Conservation (phyloP, 192 early-diverging fungal genomes). For the Linnemannia elongata region DNA sequence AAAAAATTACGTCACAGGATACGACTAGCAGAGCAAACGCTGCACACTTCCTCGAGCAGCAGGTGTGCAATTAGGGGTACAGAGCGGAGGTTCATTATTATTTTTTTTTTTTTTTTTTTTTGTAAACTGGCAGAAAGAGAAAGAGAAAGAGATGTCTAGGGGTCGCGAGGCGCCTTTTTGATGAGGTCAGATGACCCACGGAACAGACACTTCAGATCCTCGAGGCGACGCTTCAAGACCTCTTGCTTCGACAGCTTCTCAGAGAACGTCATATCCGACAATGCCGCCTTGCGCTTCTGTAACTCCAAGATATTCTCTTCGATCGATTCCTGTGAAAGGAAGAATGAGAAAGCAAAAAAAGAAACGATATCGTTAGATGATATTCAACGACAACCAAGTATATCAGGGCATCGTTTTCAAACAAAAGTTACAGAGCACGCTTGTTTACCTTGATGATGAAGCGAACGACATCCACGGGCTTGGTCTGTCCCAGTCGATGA, state of each 20-base stretch:
- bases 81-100: background rate
- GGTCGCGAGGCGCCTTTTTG: constrained; percentile 23
- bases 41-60: background rate
- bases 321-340: constrained; percentile 50
- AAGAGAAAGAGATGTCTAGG: background rate
- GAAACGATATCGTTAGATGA: background rate
- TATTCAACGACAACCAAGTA: no score
- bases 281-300: constrained; percentile 62
- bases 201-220: constrained; percentile 56
- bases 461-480: constrained; percentile 72
- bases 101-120: background rate
- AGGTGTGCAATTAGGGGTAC: background rate
- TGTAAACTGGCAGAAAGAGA: background rate
- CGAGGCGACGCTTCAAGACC: constrained; percentile 54
- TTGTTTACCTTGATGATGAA: constrained; percentile 70
- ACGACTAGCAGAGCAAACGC: background rate
- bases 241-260: constrained; percentile 59
- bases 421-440: background rate
- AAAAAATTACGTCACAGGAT: background rate
- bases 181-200: constrained; percentile 52
- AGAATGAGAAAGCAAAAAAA: background rate
- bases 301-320: constrained; percentile 69
- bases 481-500: constrained; percentile 81
- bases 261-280: constrained; percentile 57
- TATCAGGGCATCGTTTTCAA: no score